Conservation (phyloP, 2,329 filamentous ascomycete species). For the Botrytis byssoidea region DNA sequence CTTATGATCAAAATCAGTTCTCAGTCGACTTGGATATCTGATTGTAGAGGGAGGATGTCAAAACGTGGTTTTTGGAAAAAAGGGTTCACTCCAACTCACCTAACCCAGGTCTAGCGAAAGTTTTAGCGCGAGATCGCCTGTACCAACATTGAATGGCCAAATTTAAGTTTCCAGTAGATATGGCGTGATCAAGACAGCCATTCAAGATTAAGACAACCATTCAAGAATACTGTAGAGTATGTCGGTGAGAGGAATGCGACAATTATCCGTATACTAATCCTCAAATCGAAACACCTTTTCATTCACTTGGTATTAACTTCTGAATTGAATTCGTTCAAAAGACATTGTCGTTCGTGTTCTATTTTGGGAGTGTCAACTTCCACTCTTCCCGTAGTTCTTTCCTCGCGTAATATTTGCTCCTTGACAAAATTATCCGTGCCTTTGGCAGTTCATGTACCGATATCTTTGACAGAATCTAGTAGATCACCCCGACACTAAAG, state of each 20-base stretch:
- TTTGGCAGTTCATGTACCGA: background rate
- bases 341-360: background rate
- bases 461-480: background rate
- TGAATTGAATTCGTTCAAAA: background rate
- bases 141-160: background rate
- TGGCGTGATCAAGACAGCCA: background rate
- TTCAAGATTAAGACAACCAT: too few species aligned
- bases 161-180: background rate
- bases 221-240: background rate
- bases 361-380: background rate
- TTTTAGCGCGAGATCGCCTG: background rate
- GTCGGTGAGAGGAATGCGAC: background rate
- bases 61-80: background rate
- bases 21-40: background rate
- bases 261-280: background rate
- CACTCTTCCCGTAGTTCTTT: background rate
- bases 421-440: background rate
- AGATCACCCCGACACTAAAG: background rate
- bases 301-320: background rate
- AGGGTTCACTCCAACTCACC: background rate
- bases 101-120: background rate
- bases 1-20: background rate
- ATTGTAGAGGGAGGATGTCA: background rate
- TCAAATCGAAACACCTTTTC: background rate
- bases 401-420: background rate